These are phyloP conservation scores for Phytopythium oedochilum DNA, from an alignment of 352 stramenopile genomes.

Conservation along the genomic window DNA sequence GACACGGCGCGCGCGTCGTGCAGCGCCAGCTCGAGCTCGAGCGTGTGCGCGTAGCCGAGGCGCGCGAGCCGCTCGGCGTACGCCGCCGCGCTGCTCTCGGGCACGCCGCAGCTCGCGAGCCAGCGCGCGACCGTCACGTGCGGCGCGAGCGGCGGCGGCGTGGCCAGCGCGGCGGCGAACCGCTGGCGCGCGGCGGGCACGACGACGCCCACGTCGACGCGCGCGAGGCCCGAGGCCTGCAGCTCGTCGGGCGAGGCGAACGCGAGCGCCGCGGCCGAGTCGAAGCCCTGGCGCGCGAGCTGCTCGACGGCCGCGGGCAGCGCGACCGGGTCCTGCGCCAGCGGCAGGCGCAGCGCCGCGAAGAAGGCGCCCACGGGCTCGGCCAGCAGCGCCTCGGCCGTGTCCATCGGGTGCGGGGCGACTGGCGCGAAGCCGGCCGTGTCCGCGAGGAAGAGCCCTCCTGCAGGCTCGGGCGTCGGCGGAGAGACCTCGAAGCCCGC, in stretches of 20 bases:
- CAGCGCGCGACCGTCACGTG: constrained; percentile 53
- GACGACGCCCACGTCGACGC: constrained; percentile 38
- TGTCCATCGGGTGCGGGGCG: too few relatives aligned
- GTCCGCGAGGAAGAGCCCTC: not conserved
- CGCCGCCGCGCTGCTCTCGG: constrained; percentile 31
- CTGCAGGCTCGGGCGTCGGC: constrained; percentile 9
- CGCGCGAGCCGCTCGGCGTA: constrained; percentile 56
- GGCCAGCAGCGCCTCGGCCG: constrained; percentile 25
- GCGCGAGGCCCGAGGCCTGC: constrained; percentile 33
- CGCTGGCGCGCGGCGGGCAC: constrained; percentile 38
- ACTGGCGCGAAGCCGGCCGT: too few relatives aligned
- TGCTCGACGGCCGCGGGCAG: constrained; percentile 26
- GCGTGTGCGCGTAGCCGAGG: constrained; percentile 51
- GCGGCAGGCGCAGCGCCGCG: constrained; percentile 37
- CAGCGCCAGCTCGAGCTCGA: constrained; percentile 53
- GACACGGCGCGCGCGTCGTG: constrained; percentile 43
- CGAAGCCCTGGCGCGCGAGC: constrained; percentile 52
- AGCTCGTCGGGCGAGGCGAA: constrained; percentile 47
- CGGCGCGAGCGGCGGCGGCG: constrained; percentile 30
- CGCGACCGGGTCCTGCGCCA: constrained; percentile 22
- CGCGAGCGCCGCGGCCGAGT: constrained; percentile 47
- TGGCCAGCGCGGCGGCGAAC: constrained; percentile 33
- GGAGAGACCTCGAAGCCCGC: constrained; percentile 25
- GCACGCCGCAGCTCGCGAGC: constrained; percentile 52
- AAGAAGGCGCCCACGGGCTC: constrained; percentile 23